A percentile compares a stretch with the other conserved stretches of the same genome.
Conservation (phyloP, 306 rosid species). For the Mimosa pudica region DNA sequence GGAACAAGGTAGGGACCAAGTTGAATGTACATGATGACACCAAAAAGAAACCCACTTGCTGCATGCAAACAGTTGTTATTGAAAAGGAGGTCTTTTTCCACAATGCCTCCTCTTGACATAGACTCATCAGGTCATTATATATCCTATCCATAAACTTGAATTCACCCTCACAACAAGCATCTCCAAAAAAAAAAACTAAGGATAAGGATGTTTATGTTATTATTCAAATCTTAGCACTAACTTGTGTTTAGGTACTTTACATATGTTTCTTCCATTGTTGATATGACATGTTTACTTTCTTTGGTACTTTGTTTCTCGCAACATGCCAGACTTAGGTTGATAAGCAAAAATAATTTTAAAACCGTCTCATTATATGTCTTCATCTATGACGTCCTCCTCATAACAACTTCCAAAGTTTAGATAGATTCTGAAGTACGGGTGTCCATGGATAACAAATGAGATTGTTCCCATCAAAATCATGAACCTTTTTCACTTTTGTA, state of each 20-base stretch:
- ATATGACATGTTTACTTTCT: not conserved
- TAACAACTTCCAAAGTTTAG: not conserved
- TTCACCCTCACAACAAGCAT: not conserved
- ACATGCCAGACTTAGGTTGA: not conserved
- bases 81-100: not conserved
- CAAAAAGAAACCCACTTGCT: not conserved
- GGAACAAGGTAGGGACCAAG: slow-evolving; percentile 2
- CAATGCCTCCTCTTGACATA: no score
- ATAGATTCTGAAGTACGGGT: not conserved
- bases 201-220: not conserved
- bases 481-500: not conserved
- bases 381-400: not conserved
- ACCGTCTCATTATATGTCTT: not conserved
- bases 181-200: not conserved
- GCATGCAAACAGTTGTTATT: not conserved
- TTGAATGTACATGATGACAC: not conserved
- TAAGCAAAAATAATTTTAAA: not conserved
- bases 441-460: no score
- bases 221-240: not conserved
- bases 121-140: not conserved
- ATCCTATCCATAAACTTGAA: not conserved
- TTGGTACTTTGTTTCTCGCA: not conserved
- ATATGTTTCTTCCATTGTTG: not conserved
- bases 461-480: not conserved
- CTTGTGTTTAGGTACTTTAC: not conserved